A percentile compares a stretch with the other conserved stretches of the same genome.
These are phyloP conservation scores for Echeveria elegans DNA, from an alignment of 164 flowering plant genomes.

Conservation along the genomic window DNA sequence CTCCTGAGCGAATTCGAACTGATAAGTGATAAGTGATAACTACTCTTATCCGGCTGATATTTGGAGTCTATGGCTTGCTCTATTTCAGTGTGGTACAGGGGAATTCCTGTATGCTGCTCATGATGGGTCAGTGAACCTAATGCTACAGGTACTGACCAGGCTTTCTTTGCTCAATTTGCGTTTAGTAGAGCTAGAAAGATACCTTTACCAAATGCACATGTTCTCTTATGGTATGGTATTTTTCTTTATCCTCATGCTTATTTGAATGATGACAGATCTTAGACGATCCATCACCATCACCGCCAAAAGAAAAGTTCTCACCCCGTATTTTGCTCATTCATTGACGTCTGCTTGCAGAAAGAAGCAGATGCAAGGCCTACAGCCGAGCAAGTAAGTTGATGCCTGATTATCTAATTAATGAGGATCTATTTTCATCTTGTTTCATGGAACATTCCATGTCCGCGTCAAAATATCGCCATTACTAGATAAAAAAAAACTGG, in stretches of 20 bases:
- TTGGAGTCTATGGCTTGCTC: conserved; percentile 98
- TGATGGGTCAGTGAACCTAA: conserved; percentile 93
- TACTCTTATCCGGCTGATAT: conserved; percentile 99
- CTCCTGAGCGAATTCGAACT: conserved; percentile 97
- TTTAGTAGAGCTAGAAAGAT: not conserved
- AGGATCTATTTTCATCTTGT: not conserved
- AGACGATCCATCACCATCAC: conserved; percentile 97
- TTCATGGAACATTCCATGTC: not conserved
- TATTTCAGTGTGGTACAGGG: conserved; percentile 96
- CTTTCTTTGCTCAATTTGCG: not conserved
- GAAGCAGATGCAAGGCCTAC: conserved; percentile 88
- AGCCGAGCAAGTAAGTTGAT: conserved; percentile 68
- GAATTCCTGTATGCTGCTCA: conserved; percentile 92
- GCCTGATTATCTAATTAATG: not conserved
- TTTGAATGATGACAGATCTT: conserved; percentile 48
- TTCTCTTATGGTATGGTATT: not conserved
- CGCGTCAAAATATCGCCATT: not conserved
- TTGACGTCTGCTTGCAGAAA: conserved; percentile 85
- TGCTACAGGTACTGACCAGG: conserved; percentile 66
- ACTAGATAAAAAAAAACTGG: no score
- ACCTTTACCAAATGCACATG: not conserved
- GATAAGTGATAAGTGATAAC: no score
- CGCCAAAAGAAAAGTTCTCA: conserved; percentile 54
- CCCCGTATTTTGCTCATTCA: conserved; percentile 85
- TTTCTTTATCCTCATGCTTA: not conserved